Conservation (phyloP, 2,329 filamentous ascomycete species). For the Ciborinia camelliae region DNA sequence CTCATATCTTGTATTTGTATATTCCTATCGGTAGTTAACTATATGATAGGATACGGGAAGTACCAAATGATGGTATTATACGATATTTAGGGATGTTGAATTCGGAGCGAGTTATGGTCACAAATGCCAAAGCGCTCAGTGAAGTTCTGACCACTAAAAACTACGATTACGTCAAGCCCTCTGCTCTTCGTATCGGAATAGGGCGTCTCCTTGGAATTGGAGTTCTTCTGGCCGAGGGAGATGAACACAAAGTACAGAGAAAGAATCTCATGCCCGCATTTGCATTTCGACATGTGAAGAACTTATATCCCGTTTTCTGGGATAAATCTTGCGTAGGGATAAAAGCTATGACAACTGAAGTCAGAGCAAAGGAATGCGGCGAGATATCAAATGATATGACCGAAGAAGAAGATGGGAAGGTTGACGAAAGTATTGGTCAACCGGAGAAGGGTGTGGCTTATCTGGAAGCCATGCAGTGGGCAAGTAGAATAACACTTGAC, state of each 20-base stretch:
- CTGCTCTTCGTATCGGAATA: conserved; percentile 51
- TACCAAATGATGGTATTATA: conserved; percentile 67
- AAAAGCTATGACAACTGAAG: conserved; percentile 53
- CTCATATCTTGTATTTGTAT: background rate
- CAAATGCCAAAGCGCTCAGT: conserved; percentile 60
- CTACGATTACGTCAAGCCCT: conserved; percentile 68
- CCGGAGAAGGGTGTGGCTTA: conserved; percentile 39
- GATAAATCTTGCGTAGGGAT: conserved; percentile 67
- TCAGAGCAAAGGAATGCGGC: conserved; percentile 40
- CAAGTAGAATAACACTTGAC: conserved; percentile 66
- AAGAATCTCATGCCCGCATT: conserved; percentile 81
- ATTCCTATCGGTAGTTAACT: background rate
- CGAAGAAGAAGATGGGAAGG: background rate
- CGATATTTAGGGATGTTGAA: conserved; percentile 63
- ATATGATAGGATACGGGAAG: conserved; percentile 49
- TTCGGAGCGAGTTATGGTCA: conserved; percentile 58
- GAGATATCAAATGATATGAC: conserved; percentile 38
- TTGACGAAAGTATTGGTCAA: background rate
- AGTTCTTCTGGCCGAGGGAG: conserved; percentile 80
- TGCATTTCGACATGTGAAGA: conserved; percentile 79
- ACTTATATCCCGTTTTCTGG: conserved; percentile 85
- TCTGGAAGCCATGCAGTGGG: conserved; percentile 60
- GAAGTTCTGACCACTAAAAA: conserved; percentile 67
- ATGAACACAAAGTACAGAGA: conserved; percentile 79
- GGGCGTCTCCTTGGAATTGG: conserved; percentile 66